Base-by-base conservation (phyloP, 768 basidiomycete genomes). In the Tulasnella sp. region DNA sequence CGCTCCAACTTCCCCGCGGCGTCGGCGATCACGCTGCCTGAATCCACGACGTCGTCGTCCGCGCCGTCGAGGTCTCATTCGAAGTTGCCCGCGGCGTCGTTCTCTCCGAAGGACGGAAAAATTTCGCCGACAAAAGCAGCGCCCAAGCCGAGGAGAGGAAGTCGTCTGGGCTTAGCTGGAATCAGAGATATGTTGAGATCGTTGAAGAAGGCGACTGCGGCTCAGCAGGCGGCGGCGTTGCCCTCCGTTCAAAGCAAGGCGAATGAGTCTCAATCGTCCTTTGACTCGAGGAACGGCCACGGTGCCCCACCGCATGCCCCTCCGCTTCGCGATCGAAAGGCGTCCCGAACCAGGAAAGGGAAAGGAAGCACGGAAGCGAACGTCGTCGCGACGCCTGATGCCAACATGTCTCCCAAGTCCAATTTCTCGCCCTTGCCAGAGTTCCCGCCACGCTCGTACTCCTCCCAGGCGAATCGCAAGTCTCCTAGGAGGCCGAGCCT, bases 401-500 rank as follows among this genome's bases (percentile, higher is more conserved):
- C 72, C 14, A 59, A 37, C 42, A 67, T 52, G 26, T 65, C 62
- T 26, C 63, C 62, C 19, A 40, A 63, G 22, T 37, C 63, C 19
- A 44, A 35, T n/a, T 29, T 22, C 16, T 52, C 71, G 17, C 71
- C 63, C 12, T 11, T 65, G 37, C 40, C 37, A 26, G 67, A 69
- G 47, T 42, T 32, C 32, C 59, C 47, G 59, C 35, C 67, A 32
- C 34, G 72, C 40, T 62, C 71, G 2, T 72, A 35, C 41, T 62
- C 71, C 39, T 72, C 71, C 4, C 71, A 72, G n/a, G 66, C 71
- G 1, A 59, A 69, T 16, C 65, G 73, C 6, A 75, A 73, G 47
- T 74, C 72, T 7, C 89, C 91, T n/a, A 86, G 92, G 0, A 87
- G 91, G 16, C 92, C 92, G 0, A 92, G 90, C 0, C 83, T 94